Conservation (phyloP, 352 stramenopile genomes). For the Phytophthora sojae region DNA sequence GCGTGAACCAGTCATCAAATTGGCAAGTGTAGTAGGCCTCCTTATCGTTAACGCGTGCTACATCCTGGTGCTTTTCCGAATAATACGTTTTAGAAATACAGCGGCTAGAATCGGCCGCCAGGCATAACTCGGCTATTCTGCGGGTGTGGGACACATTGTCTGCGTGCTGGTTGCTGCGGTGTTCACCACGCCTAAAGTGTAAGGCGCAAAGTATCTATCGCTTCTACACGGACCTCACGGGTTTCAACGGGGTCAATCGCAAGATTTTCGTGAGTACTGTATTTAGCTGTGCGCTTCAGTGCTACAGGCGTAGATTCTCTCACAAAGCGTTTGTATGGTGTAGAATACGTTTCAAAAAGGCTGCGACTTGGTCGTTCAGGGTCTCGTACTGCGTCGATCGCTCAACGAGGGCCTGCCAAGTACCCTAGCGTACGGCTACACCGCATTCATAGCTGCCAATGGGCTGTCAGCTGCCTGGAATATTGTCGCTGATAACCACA, state of each 20-base stretch:
- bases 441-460: conserved; percentile 18
- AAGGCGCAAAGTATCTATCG: neutral
- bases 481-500: conserved; percentile 20
- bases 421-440: neutral
- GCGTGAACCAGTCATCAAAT: neutral
- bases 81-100: conserved; percentile 12
- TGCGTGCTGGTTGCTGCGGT: conserved; percentile 3
- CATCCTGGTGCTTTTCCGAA: conserved; percentile 13
- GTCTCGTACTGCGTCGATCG: conserved; percentile 25
- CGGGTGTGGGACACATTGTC: conserved; percentile 6
- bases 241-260: conserved; percentile 26
- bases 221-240: conserved; percentile 28
- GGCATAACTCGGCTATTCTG: neutral
- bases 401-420: conserved; percentile 30
- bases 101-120: neutral
- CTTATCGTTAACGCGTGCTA: conserved; percentile 18
- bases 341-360: conserved; percentile 40
- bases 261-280: conserved; percentile 31
- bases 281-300: neutral
- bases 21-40: conserved; percentile 13
- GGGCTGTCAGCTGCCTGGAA: conserved; percentile 21
- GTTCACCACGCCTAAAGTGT: neutral
- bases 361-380: conserved; percentile 32
- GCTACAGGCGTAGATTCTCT: conserved; percentile 13
- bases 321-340: conserved; percentile 24